Percentiles rank a stretch among this genome's conserved stretches.
Conservation (phyloP, 2,329 filamentous ascomycete species). For the Colletotrichum aenigma region DNA sequence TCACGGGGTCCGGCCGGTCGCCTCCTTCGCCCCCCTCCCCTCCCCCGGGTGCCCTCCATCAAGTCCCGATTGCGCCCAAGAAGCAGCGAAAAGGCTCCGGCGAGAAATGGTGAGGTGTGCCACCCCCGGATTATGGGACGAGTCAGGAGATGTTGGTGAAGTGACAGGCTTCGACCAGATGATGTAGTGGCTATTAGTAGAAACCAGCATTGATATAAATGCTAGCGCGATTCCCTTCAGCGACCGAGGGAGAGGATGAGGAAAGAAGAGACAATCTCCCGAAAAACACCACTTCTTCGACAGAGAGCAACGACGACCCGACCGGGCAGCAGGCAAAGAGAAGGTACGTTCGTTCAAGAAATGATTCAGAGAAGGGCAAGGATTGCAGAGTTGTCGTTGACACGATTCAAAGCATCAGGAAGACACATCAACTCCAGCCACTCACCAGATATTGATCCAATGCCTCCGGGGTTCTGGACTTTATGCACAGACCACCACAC, state of each 20-base stretch:
- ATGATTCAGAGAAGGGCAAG: neutral
- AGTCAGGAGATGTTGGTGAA: conserved; percentile 19
- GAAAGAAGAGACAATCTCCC: neutral
- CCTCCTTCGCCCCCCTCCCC: neutral
- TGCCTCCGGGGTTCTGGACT: neutral
- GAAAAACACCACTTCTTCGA: neutral
- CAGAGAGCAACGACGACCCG: neutral
- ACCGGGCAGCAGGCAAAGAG: neutral
- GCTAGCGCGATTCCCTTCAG: conserved; percentile 12
- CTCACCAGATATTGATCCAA: neutral
- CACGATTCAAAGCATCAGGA: neutral
- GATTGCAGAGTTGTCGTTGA: neutral
- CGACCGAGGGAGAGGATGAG: neutral
- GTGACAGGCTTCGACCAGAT: conserved; percentile 12
- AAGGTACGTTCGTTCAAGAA: conserved; percentile 1
- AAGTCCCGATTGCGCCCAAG: neutral
- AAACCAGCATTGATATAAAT: conserved; percentile 9
- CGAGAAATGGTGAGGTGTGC: neutral
- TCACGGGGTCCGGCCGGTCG: conserved; percentile 15
- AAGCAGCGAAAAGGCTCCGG: neutral
- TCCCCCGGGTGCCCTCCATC: neutral
- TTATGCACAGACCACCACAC: neutral
- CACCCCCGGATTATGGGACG: conserved; percentile 13
- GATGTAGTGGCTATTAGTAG: conserved; percentile 6
- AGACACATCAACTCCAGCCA: neutral